Conservation (phyloP, 441 rosid genomes). For the Theobroma grandiflorum region DNA sequence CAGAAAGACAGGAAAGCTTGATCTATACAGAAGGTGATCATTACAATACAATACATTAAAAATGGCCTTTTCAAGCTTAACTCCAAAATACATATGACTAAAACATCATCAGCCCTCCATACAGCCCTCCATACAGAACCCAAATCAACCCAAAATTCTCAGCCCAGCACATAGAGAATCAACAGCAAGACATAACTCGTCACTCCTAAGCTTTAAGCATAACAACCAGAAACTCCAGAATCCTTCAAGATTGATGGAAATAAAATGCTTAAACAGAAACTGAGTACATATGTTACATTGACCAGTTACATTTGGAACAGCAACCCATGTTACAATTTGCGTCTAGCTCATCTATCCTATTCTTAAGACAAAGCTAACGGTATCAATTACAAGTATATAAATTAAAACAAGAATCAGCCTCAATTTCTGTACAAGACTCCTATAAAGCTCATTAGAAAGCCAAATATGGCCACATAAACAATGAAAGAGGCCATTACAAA, state of each 20-base stretch:
- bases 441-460: slow-evolving; percentile 32
- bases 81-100: slow-evolving; percentile 20
- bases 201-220: slow-evolving; percentile 7
- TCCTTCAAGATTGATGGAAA: slow-evolving; percentile 12
- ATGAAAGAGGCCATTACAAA: slow-evolving; percentile 38
- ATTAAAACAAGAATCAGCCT: slow-evolving; percentile 28
- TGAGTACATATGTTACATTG: background rate
- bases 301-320: background rate
- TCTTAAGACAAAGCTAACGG: slow-evolving; percentile 21
- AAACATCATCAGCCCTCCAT: background rate
- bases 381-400: slow-evolving; percentile 31
- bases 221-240: slow-evolving; percentile 13
- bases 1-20: background rate
- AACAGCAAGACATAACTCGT: slow-evolving; percentile 26
- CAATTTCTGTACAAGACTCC: slow-evolving; percentile 29
- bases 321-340: slow-evolving; percentile 27
- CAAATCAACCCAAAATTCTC: background rate
- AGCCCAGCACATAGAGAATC: slow-evolving; percentile 23
- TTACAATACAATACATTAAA: slow-evolving; percentile 12
- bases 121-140: background rate
- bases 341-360: slow-evolving; percentile 29
- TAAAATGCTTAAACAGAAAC: background rate
- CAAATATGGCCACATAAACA: slow-evolving; percentile 25
- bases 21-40: slow-evolving; percentile 24
- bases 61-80: slow-evolving; percentile 9